Evolutionary conservation across 441 rosid species (phyloP), one percentile per base, ranked within the genome.

Genomic region (Aquilaria agallochum): DNA sequence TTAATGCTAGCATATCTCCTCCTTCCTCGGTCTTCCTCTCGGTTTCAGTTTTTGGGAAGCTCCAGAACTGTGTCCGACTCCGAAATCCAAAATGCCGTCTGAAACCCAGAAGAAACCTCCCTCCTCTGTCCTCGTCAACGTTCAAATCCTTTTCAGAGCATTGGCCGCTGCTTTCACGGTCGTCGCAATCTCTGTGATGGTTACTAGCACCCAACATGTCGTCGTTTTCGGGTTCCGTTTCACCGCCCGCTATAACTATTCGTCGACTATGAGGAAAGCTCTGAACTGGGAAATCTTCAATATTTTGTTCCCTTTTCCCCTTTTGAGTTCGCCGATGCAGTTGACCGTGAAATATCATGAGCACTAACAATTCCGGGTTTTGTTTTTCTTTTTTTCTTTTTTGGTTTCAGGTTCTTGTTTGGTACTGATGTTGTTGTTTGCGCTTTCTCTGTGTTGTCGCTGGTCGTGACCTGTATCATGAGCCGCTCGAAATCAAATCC

Each of bases 191-290:
- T 44, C 68, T 60, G 57, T 79, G 4, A 48, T 84, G 81, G 63
- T 72, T 71, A 77, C 76, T 31, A 68, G 74, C 57, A 27, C 63
- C 55, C 73, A 79, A 53, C 20, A 69, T 47, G 46, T 81, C 27
- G 0, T 44, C 0, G 2, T 79, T 2, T 65, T 75, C 32, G 81
- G 82, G 10, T 27, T 73, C 45, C 20, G 7, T 2, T 47, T 82
- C 30, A 53, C 5, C 1, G 81, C 82, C 56, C 74, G 68, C 27
- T 84, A 74, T 67, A 67, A 55, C 66, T 61, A 74, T 75, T 60
- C 81, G 31, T 72, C 84, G 55, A 76, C 89, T 44, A 52, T 63
- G 76, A 83, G 72, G 94, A 80, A 67, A 58, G 20, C 12, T 13
- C 27, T n/a, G 4, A 32, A 4, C 32, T 36, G 6, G 58, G 30